Conservation (phyloP, 305 asterid genomes). For the Fraxinus sp. region DNA sequence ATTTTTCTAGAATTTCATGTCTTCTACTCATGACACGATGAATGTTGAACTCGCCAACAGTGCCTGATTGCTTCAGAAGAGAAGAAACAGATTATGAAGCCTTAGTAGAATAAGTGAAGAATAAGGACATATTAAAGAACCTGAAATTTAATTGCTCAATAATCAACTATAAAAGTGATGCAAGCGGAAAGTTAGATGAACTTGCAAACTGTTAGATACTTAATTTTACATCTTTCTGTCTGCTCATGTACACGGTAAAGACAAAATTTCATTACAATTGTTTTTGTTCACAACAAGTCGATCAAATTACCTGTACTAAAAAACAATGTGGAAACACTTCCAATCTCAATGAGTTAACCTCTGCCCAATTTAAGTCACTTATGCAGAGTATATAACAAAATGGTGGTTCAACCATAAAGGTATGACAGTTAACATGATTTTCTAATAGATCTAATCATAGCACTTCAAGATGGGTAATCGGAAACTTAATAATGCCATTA, state of each 20-base stretch:
- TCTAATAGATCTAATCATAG: neutral
- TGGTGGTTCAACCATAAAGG: neutral
- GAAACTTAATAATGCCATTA: neutral
- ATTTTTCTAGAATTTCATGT: constrained; percentile 56
- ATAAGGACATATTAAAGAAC: constrained; percentile 12
- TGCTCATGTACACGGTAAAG: neutral
- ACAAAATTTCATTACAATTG: neutral
- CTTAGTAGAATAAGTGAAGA: constrained; percentile 17
- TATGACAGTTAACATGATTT: neutral
- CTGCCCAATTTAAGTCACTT: neutral
- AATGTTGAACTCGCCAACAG: constrained; percentile 48
- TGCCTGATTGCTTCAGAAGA: constrained; percentile 49
- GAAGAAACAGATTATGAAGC: constrained; percentile 13
- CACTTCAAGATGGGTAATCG: constrained; percentile 2
- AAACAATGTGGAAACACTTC: neutral
- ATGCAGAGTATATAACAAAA: neutral
- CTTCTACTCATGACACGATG: constrained; percentile 65
- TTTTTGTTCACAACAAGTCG: neutral
- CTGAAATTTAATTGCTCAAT: neutral
- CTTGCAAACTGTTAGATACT: neutral
- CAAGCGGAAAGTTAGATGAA: neutral
- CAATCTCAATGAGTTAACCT: neutral
- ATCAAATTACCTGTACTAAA: neutral
- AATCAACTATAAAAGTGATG: neutral
- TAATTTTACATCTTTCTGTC: neutral